Evolutionary conservation across 1,284 basidiomycete species (phyloP).

Genomic region (Sporisorium exsertum): DNA sequence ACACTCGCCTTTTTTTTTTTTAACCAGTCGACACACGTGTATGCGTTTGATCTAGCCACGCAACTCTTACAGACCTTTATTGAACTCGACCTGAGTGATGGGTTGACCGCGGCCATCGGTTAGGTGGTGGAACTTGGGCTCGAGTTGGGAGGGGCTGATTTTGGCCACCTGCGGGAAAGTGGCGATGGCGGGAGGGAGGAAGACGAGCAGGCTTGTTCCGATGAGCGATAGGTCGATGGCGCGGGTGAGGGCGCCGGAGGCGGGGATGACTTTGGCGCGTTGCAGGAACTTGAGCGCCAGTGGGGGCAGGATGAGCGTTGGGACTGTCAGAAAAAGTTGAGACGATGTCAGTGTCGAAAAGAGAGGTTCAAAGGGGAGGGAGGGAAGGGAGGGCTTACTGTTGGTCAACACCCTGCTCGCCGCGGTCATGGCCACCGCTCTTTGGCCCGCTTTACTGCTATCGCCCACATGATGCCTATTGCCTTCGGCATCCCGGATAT

Average conservation of each 20-base stretch:
- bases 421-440: slow-evolving; percentile 73
- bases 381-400: slow-evolving; percentile 64
- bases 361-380: neutral
- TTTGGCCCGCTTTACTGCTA: slow-evolving; percentile 71
- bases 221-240: slow-evolving; percentile 65
- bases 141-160: slow-evolving; percentile 70
- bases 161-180: slow-evolving; percentile 72
- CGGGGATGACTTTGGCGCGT: slow-evolving; percentile 43
- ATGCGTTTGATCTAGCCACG: no score
- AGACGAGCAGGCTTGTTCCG: slow-evolving; percentile 72
- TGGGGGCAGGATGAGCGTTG: slow-evolving; percentile 73
- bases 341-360: neutral
- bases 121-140: slow-evolving; percentile 69
- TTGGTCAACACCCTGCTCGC: slow-evolving; percentile 73
- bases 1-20: no score
- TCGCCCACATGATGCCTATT: slow-evolving; percentile 70
- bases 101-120: slow-evolving; percentile 63
- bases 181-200: slow-evolving; percentile 74
- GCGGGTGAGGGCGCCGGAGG: slow-evolving; percentile 38
- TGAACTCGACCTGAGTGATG: slow-evolving; percentile 71
- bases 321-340: slow-evolving; percentile 42
- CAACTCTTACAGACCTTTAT: slow-evolving; percentile 71
- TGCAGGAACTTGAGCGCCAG: slow-evolving; percentile 71
- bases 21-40: no score
- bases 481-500: slow-evolving; percentile 61